Conservation (phyloP, 176 grass and related monocot species). For the Thalia dealbata region DNA sequence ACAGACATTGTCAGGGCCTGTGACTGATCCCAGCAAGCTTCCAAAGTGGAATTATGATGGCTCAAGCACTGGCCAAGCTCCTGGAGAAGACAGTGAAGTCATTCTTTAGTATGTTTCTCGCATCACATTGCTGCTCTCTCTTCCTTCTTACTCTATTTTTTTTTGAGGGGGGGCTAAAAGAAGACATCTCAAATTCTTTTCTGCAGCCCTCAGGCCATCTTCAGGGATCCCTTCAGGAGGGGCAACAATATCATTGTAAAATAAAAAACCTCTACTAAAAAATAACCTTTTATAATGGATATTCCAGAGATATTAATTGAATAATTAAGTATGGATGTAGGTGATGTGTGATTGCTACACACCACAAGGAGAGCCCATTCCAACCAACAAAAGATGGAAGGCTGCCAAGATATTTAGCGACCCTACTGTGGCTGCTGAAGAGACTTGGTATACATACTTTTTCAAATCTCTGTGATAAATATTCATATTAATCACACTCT, state of each 20-base stretch:
- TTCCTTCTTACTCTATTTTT: not conserved
- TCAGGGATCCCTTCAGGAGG: conserved; percentile 11
- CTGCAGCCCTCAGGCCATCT: conserved; percentile 10
- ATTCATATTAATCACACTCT: no score
- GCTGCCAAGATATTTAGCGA: conserved; percentile 74
- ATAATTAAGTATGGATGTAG: conserved; percentile 17
- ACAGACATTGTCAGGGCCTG: conserved; percentile 11
- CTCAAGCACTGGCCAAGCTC: conserved; percentile 17
- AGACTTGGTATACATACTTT: conserved; percentile 90
- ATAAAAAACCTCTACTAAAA: no score
- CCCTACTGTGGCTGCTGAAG: conserved; percentile 55
- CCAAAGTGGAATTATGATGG: conserved; percentile 19
- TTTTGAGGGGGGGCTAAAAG: no score
- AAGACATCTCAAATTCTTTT: not conserved
- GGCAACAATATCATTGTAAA: conserved; percentile 13
- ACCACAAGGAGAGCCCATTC: conserved; percentile 64
- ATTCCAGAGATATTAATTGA: not conserved
- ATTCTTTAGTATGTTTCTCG: conserved; percentile 7
- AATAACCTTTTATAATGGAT: no score
- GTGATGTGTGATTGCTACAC: conserved; percentile 98
- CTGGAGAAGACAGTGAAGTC: conserved; percentile 16
- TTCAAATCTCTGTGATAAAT: no score
- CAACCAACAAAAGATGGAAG: conserved; percentile 72
- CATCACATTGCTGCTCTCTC: not conserved
- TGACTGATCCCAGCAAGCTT: conserved; percentile 8